Evolutionary conservation across 2,329 filamentous ascomycete species (phyloP).

Genomic region (Ceratocystis eucalypticola): DNA sequence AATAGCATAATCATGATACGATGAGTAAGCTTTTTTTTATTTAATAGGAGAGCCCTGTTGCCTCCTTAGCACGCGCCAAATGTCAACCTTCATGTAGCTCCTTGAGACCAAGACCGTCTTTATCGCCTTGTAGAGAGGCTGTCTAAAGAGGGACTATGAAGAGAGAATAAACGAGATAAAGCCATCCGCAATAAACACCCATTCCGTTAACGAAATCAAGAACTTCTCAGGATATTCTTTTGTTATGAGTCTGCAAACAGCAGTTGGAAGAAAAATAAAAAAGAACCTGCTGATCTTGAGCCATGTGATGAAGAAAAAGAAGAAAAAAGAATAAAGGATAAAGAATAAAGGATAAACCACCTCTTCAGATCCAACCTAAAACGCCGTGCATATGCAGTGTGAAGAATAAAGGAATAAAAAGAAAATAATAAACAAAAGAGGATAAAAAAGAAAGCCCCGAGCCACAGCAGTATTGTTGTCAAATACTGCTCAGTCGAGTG

Average conservation of each 20-base stretch:
- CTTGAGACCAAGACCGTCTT: too few species aligned
- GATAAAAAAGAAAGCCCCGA: background rate
- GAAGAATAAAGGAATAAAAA: slow-evolving; percentile 20
- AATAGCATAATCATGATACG: too few species aligned
- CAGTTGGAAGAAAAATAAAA: background rate
- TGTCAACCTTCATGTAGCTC: too few species aligned
- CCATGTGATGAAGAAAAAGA: background rate
- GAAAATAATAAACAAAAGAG: slow-evolving; percentile 6
- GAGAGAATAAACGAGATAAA: too few species aligned
- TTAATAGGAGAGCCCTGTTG: too few species aligned
- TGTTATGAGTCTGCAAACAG: background rate
- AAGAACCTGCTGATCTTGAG: background rate
- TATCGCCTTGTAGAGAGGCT: too few species aligned
- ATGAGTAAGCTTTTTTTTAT: too few species aligned
- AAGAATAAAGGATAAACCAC: background rate
- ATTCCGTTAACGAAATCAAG: background rate
- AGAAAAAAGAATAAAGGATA: background rate
- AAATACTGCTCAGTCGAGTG: background rate
- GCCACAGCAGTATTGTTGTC: too few species aligned
- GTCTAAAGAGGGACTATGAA: too few species aligned
- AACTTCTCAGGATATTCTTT: background rate
- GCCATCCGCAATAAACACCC: background rate
- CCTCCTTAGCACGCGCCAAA: too few species aligned
- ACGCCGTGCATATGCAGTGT: slow-evolving; percentile 16
- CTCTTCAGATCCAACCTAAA: slow-evolving; percentile 3